A percentile compares a stretch with the other conserved stretches of the same genome.
phyloP scores from a whole-genome alignment of 2,329 filamentous ascomycete species.

The Cercospora zeina region DNA sequence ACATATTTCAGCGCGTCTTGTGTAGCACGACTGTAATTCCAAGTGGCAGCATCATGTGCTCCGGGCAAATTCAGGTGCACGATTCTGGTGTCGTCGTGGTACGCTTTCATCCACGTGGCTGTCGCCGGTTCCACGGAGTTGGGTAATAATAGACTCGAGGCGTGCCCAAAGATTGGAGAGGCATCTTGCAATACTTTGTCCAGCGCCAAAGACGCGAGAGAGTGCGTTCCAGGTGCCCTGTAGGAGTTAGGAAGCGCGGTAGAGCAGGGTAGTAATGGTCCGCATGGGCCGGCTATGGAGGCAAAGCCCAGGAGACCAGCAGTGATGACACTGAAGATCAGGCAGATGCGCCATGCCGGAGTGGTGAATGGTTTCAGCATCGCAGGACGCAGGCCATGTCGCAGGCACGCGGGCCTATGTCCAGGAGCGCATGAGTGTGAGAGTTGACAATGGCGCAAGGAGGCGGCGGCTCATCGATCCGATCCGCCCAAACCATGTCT shows the following conservation, averaged over 20 bases:
- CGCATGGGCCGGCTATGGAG: conserved; percentile 18
- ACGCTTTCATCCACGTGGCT: conserved; percentile 51
- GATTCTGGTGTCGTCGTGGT: conserved; percentile 47
- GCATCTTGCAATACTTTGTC: conserved; percentile 48
- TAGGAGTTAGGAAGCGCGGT: not conserved
- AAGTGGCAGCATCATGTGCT: conserved; percentile 54
- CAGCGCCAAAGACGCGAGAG: conserved; percentile 43
- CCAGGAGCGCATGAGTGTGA: not conserved
- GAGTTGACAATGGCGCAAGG: not conserved
- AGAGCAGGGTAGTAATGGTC: conserved; percentile 18
- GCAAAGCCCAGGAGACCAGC: conserved; percentile 23
- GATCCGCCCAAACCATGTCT: not conserved
- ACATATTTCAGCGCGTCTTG: conserved; percentile 46
- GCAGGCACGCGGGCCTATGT: conserved; percentile 12
- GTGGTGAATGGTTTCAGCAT: conserved; percentile 6
- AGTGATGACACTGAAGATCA: conserved; percentile 19
- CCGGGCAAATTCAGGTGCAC: conserved; percentile 55
- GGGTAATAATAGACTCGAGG: conserved; percentile 19
- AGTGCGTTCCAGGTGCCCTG: not conserved
- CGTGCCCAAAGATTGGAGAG: conserved; percentile 47
- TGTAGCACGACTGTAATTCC: conserved; percentile 52
- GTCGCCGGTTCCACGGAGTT: conserved; percentile 27
- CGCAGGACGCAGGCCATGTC: not conserved
- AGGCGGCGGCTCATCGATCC: not conserved
- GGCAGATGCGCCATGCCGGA: conserved; percentile 15